These are phyloP conservation scores for Penicillium paxilli DNA, from an alignment of 495 filamentous ascomycete species.

Conservation along the genomic window DNA sequence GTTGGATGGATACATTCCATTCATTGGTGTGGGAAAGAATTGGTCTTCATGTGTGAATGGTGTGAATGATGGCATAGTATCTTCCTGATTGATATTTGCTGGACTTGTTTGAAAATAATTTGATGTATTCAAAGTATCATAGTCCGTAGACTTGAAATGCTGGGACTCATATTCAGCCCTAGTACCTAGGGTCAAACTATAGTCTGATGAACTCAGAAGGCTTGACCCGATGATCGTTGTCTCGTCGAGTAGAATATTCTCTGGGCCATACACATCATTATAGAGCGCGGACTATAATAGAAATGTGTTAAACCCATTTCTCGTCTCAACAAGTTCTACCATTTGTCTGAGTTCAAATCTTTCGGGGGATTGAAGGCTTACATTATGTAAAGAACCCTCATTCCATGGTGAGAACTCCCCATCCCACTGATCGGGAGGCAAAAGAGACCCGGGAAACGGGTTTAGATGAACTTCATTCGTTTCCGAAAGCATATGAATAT, in stretches of 20 bases:
- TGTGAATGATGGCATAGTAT: not conserved
- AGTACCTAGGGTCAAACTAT: no score
- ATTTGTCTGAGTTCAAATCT: no score
- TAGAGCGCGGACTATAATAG: no score
- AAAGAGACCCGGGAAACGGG: not conserved
- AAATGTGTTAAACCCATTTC: no score
- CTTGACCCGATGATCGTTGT: no score
- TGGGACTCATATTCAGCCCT: not conserved
- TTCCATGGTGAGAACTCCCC: not conserved
- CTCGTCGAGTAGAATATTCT: no score
- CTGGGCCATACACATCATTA: no score
- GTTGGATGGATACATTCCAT: not conserved
- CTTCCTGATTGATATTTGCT: no score
- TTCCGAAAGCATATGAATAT: not conserved
- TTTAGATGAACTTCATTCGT: not conserved
- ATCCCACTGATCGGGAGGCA: not conserved
- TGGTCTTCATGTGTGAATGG: not conserved
- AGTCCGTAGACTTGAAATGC: not conserved
- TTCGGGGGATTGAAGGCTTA: no score
- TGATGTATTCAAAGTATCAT: not conserved
- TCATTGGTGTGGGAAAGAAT: not conserved
- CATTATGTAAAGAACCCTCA: not conserved
- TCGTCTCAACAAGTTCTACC: no score
- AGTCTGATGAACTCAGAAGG: no score
- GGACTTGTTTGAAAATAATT: not conserved